Conservation (phyloP, 1,284 basidiomycete genomes). For the Tylopilus sp. region DNA sequence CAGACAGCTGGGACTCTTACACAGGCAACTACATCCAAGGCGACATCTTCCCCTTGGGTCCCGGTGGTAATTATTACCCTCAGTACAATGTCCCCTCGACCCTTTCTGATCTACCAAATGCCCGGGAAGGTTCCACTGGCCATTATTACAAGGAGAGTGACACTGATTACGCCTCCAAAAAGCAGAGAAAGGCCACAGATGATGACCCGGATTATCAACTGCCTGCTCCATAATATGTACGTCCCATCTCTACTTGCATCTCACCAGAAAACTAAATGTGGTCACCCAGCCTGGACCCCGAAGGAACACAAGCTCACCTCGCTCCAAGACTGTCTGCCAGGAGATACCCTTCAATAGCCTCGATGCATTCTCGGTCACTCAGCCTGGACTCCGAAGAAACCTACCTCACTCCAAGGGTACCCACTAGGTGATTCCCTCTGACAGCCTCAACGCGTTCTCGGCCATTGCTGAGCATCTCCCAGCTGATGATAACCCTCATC, state of each 20-base stretch:
- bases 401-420: conserved; percentile 51
- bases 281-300: too few species aligned
- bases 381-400: conserved; percentile 52
- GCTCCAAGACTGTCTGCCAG: too few species aligned
- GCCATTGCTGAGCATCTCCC: conserved; percentile 46
- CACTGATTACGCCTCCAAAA: conserved; percentile 54
- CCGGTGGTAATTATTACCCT: conserved; percentile 49
- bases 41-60: conserved; percentile 49
- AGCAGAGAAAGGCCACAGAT: conserved; percentile 57
- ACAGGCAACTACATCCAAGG: conserved; percentile 49
- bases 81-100: conserved; percentile 39
- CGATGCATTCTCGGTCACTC: conserved; percentile 4
- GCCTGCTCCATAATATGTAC: conserved; percentile 60
- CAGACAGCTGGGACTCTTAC: conserved; percentile 51
- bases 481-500: conserved; percentile 56
- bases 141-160: conserved; percentile 49
- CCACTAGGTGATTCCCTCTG: conserved; percentile 47
- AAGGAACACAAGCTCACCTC: too few species aligned
- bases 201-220: conserved; percentile 61
- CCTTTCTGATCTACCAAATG: conserved; percentile 41
- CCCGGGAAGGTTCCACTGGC: conserved; percentile 36
- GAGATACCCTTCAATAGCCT: too few species aligned
- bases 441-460: conserved; percentile 45
- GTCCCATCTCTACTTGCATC: conserved; percentile 37
- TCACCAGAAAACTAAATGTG: too few species aligned